Conservation (phyloP, 805 yeast species). For the Cyberlindnera subsufficiens region DNA sequence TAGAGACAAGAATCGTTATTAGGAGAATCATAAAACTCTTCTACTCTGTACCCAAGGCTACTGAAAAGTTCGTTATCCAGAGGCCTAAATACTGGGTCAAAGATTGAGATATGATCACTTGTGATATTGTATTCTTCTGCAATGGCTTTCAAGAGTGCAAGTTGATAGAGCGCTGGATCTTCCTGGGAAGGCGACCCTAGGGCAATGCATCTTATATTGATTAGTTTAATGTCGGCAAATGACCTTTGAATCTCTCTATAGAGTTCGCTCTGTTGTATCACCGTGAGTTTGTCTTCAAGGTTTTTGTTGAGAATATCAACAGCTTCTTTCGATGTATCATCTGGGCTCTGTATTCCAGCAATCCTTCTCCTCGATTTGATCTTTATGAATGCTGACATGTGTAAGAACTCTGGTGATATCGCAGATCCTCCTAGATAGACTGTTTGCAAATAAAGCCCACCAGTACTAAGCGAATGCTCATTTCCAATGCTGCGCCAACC, state of each 20-base stretch:
- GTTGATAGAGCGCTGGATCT: constrained; percentile 57
- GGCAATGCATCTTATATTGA: constrained; percentile 58
- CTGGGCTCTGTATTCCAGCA: constrained; percentile 5
- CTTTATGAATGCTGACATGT: constrained; percentile 7
- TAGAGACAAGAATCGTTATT: constrained; percentile 30
- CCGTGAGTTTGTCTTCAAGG: constrained; percentile 12
- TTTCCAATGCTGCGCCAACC: too few relatives aligned
- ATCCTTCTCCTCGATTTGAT: constrained; percentile 3
- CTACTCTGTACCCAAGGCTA: constrained; percentile 16
- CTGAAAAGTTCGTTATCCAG: constrained; percentile 36
- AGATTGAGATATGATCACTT: constrained; percentile 35
- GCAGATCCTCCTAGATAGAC: too few relatives aligned
- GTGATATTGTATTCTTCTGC: constrained; percentile 21
- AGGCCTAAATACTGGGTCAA: constrained; percentile 58
- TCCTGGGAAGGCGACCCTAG: constrained; percentile 61
- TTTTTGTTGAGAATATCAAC: constrained; percentile 4
- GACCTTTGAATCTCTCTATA: constrained; percentile 22
- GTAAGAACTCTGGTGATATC: too few relatives aligned
- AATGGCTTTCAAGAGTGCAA: constrained; percentile 50
- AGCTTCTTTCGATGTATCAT: not conserved
- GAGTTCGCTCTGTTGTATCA: constrained; percentile 23
- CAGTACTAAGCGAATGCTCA: too few relatives aligned
- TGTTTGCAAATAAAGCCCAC: too few relatives aligned
- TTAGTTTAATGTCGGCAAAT: constrained; percentile 13
- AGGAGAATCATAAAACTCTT: constrained; percentile 7